A percentile compares a stretch with the other conserved stretches of the same genome.
Evolutionary conservation across 495 filamentous ascomycete genomes (phyloP).

Genomic region (Podospora didyma): DNA sequence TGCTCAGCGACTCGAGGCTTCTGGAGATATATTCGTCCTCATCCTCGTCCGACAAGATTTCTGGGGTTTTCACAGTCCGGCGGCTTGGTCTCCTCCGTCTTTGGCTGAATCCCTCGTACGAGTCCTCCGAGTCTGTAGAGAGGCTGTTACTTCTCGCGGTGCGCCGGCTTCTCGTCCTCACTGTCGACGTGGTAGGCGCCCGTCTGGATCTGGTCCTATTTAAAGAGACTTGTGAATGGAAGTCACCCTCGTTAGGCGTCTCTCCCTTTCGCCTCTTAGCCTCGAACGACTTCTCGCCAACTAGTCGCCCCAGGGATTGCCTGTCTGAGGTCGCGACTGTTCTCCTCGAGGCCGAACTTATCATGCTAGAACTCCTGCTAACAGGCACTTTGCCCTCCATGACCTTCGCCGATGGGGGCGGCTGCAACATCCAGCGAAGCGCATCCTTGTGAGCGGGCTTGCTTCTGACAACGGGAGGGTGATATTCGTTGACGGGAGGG

Average conservation of each 20-base stretch:
- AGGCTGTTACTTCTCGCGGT: conserved; percentile 29
- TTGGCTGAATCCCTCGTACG: conserved; percentile 17
- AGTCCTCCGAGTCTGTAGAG: conserved; percentile 35
- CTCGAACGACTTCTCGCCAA: conserved; percentile 36
- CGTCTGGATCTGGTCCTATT: conserved; percentile 22
- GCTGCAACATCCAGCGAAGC: conserved; percentile 87
- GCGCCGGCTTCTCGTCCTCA: conserved; percentile 28
- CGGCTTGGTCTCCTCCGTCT: conserved; percentile 21
- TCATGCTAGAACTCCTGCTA: conserved; percentile 45
- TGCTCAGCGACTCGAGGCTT: conserved; percentile 17
- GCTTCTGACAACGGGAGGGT: conserved; percentile 80
- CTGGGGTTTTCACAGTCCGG: conserved; percentile 15
- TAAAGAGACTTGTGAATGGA: conserved; percentile 16
- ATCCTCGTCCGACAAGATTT: conserved; percentile 25
- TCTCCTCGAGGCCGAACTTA: conserved; percentile 28
- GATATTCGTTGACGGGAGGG: conserved; percentile 79
- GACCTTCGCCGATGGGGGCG: conserved; percentile 74
- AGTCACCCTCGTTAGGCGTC: conserved; percentile 23
- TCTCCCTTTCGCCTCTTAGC: conserved; percentile 36
- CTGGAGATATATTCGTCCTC: conserved; percentile 18
- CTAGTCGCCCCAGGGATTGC: conserved; percentile 22
- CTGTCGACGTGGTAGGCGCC: conserved; percentile 21
- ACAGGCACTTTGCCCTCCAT: conserved; percentile 76
- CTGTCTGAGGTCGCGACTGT: conserved; percentile 19
- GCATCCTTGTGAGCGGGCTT: conserved; percentile 61